Percentiles rank a stretch among this genome's conserved stretches.
These are phyloP conservation scores for Stagonosporopsis chrysanthemi DNA, from an alignment of 2,329 filamentous ascomycete genomes.

Conservation along the genomic window DNA sequence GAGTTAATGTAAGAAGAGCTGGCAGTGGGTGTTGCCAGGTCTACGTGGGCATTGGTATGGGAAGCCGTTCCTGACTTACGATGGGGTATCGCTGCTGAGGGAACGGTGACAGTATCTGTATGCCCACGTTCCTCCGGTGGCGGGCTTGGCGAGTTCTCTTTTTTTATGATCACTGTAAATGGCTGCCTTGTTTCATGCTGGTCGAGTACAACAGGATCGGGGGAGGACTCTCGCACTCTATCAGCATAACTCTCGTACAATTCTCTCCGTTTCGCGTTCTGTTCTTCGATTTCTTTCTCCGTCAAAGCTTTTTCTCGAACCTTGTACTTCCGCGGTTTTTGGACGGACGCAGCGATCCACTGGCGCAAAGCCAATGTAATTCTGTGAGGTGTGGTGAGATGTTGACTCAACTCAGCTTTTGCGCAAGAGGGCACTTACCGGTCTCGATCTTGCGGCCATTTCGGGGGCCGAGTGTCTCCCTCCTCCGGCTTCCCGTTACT, in stretches of 20 bases:
- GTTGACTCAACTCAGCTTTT: neutral
- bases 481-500: neutral
- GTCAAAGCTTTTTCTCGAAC: neutral
- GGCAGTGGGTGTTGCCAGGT: neutral
- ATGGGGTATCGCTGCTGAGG: neutral
- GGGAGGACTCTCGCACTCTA: neutral
- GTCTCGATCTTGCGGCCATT: slow-evolving; percentile 3
- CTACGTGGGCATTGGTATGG: neutral
- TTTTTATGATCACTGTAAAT: neutral
- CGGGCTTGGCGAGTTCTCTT: neutral
- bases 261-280: neutral
- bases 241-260: neutral
- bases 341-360: slow-evolving; percentile 3
- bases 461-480: neutral
- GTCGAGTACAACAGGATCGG: neutral
- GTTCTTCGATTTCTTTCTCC: neutral
- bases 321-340: neutral
- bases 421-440: neutral
- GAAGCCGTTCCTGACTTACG: neutral
- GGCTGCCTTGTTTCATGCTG: neutral
- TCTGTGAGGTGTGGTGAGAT: neutral
- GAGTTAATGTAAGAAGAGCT: neutral
- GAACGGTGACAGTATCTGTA: neutral
- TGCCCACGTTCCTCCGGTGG: neutral
- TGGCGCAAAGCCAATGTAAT: neutral